phyloP scores from a whole-genome alignment of 176 grass and related monocot genomes.

The Eleusine coracana region DNA sequence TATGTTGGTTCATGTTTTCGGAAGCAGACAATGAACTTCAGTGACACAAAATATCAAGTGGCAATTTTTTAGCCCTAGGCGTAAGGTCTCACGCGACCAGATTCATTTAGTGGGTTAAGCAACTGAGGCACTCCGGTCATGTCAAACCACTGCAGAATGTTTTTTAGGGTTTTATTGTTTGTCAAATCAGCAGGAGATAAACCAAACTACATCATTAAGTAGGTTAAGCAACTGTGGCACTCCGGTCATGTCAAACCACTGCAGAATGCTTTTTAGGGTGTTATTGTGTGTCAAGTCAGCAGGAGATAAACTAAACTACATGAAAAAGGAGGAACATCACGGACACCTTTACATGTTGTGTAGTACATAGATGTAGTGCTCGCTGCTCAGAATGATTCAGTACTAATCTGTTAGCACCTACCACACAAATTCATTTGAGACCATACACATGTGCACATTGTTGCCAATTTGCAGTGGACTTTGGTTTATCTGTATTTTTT shows the following conservation, averaged over 20 bases:
- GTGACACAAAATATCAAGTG: background rate
- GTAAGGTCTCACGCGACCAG: background rate
- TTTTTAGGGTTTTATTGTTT: conserved; percentile 33
- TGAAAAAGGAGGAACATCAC: background rate
- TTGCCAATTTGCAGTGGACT: background rate
- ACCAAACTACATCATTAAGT: conserved; percentile 27
- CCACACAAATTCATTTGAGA: background rate
- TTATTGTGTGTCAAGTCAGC: conserved; percentile 26
- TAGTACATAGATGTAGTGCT: background rate
- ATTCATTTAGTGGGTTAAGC: conserved; percentile 23
- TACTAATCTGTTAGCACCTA: background rate
- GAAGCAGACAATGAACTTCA: background rate
- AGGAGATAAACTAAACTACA: conserved; percentile 30
- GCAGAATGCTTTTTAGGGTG: background rate
- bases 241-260: conserved; percentile 29
- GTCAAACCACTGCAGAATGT: conserved; percentile 19
- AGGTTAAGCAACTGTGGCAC: conserved; percentile 21
- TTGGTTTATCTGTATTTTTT: background rate
- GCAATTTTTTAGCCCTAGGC: background rate
- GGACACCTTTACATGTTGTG: background rate
- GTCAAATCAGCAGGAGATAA: conserved; percentile 19
- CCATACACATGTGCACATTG: background rate
- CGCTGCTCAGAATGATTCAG: conserved; percentile 16
- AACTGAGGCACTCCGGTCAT: conserved; percentile 15
- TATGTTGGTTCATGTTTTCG: background rate